Evolutionary conservation across 73 alveolate genomes (phyloP).

Genomic region (Uronychia binucleata): DNA sequence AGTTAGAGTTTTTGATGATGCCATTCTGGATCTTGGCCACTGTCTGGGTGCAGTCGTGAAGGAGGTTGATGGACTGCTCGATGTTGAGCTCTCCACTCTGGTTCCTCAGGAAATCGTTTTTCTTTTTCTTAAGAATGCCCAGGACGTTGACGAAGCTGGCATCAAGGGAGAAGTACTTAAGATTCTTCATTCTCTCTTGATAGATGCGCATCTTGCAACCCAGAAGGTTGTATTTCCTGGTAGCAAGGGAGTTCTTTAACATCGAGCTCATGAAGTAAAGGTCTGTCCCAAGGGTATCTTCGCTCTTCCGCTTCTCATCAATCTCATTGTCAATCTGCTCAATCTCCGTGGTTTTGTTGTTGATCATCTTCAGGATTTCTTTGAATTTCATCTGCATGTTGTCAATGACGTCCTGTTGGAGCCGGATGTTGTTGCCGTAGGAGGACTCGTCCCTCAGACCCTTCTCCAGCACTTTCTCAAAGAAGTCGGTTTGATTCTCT

Average conservation of each 20-base stretch:
- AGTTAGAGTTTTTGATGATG: background rate
- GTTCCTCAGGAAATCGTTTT: background rate
- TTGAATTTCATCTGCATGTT: background rate
- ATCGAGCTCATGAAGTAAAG: background rate
- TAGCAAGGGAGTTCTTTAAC: background rate
- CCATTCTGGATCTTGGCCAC: background rate
- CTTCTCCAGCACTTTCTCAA: constrained; percentile 7
- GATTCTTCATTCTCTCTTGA: background rate
- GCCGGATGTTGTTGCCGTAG: background rate
- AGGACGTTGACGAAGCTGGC: background rate
- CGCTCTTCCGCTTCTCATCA: background rate
- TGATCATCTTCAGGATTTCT: background rate
- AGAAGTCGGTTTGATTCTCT: constrained; percentile 1
- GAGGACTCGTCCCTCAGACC: background rate
- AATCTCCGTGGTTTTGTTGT: background rate
- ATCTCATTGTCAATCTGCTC: background rate
- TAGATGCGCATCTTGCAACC: background rate
- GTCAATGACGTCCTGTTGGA: background rate
- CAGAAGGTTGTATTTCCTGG: background rate
- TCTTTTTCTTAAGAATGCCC: background rate
- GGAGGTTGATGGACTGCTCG: background rate
- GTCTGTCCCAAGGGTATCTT: background rate
- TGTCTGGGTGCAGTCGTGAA: background rate
- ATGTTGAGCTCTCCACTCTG: background rate
- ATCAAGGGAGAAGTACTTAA: background rate